A percentile compares a stretch with the other conserved stretches of the same genome.
phyloP scores from a whole-genome alignment of 345 rosid species.

The Bruguiera parviflora region DNA sequence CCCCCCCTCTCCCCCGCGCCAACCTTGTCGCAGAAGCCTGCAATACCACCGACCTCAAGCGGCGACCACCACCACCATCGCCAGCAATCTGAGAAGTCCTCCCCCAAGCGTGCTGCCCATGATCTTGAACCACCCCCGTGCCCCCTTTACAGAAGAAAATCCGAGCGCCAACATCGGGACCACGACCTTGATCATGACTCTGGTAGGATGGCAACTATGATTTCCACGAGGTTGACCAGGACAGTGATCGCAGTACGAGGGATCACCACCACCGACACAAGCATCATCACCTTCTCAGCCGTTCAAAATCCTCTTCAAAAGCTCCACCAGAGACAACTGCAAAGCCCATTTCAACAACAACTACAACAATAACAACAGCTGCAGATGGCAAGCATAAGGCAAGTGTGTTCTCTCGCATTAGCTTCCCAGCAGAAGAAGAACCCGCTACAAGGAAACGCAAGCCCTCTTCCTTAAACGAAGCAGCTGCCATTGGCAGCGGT shows the following conservation, averaged over 20 bases:
- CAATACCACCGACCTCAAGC: conserved; percentile 35
- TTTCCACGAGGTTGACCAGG: conserved; percentile 19
- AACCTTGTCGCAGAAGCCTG: conserved; percentile 29
- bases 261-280: conserved; percentile 1
- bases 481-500: conserved; percentile 10
- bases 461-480: conserved; percentile 30
- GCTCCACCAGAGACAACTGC: conserved; percentile 21
- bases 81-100: conserved; percentile 44
- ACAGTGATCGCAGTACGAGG: neutral
- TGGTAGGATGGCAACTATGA: conserved; percentile 29
- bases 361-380: conserved; percentile 23
- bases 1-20: too few species aligned
- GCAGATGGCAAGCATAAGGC: conserved; percentile 42
- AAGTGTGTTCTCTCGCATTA: conserved; percentile 86
- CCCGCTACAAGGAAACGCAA: conserved; percentile 50
- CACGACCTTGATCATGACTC: conserved; percentile 31
- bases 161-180: conserved; percentile 41
- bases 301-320: conserved; percentile 31
- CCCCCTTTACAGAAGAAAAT: conserved; percentile 51
- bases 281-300: conserved; percentile 27
- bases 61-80: conserved; percentile 35
- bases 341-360: conserved; percentile 32
- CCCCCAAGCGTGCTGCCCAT: conserved; percentile 42
- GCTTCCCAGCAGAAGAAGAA: conserved; percentile 66
- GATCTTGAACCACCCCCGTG: conserved; percentile 39